These are phyloP conservation scores for Tubosaeta sp. DNA, from an alignment of 768 basidiomycete species.

Conservation along the genomic window DNA sequence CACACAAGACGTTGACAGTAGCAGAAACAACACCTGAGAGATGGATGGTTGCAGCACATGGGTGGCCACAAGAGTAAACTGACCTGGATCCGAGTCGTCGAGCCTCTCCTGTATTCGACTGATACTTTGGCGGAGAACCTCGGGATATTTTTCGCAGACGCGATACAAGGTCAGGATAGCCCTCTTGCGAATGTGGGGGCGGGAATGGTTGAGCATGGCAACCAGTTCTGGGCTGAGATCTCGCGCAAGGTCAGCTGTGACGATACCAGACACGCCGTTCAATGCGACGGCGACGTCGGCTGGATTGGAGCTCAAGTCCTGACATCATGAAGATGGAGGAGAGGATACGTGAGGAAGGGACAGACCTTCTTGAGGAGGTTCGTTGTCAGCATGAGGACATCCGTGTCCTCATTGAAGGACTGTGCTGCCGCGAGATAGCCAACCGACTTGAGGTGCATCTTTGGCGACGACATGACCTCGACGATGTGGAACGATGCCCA, in stretches of 20 bases:
- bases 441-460: constrained; percentile 88
- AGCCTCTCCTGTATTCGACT: constrained; percentile 72
- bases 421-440: constrained; percentile 92
- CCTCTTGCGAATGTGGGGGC: constrained; percentile 83
- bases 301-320: constrained; percentile 81
- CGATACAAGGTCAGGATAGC: constrained; percentile 84
- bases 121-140: constrained; percentile 62
- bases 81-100: constrained; percentile 73
- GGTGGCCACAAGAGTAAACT: not conserved
- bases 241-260: constrained; percentile 84
- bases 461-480: constrained; percentile 95
- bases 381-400: constrained; percentile 95
- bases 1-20: constrained; percentile 91
- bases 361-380: constrained; percentile 91
- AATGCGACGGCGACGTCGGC: constrained; percentile 72
- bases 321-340: constrained; percentile 9
- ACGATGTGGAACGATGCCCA: constrained; percentile 98
- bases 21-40: constrained; percentile 83
- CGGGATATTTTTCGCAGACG: constrained; percentile 77
- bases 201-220: constrained; percentile 85
- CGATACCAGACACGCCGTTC: constrained; percentile 79
- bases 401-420: constrained; percentile 91
- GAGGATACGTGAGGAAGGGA: not conserved
- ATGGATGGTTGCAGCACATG: not conserved
- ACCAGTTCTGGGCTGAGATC: constrained; percentile 85